These are phyloP conservation scores for Byssoonygena ceratinophila DNA, from an alignment of 2,329 filamentous ascomycete genomes.

Conservation along the genomic window DNA sequence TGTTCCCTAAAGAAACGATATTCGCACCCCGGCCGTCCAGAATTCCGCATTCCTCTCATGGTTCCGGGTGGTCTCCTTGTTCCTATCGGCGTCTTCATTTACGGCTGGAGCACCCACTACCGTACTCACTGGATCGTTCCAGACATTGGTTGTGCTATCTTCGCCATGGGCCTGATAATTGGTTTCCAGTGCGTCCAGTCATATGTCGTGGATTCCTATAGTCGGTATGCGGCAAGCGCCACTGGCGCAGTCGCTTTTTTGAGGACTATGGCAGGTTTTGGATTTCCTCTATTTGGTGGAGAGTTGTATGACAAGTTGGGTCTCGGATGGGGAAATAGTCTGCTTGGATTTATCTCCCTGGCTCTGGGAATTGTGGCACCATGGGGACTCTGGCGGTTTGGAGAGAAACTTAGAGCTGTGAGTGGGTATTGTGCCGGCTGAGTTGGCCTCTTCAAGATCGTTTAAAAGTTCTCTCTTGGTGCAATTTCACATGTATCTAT, in stretches of 20 bases:
- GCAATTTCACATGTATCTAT: not conserved
- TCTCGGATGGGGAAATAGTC: slow-evolving; percentile 34
- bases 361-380: slow-evolving; percentile 39
- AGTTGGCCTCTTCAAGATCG: not conserved
- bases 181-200: slow-evolving; percentile 40
- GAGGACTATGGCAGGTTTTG: slow-evolving; percentile 38
- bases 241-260: slow-evolving; percentile 40
- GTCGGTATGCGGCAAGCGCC: slow-evolving; percentile 39
- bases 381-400: slow-evolving; percentile 43
- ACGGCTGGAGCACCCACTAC: slow-evolving; percentile 47
- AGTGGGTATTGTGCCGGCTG: slow-evolving; percentile 33
- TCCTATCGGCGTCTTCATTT: slow-evolving; percentile 46
- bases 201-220: slow-evolving; percentile 32
- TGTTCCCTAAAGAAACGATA: slow-evolving; percentile 18
- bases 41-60: slow-evolving; percentile 54
- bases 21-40: slow-evolving; percentile 34
- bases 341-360: slow-evolving; percentile 34
- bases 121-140: slow-evolving; percentile 46
- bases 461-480: too few species aligned
- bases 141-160: slow-evolving; percentile 44
- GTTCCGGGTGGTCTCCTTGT: slow-evolving; percentile 43
- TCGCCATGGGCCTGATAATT: slow-evolving; percentile 40
- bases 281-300: slow-evolving; percentile 43
- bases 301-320: slow-evolving; percentile 29
- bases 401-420: slow-evolving; percentile 36